Evolutionary conservation across 768 basidiomycete species (phyloP), one percentile per base, ranked within the genome.

Genomic region (Imleria badia): DNA sequence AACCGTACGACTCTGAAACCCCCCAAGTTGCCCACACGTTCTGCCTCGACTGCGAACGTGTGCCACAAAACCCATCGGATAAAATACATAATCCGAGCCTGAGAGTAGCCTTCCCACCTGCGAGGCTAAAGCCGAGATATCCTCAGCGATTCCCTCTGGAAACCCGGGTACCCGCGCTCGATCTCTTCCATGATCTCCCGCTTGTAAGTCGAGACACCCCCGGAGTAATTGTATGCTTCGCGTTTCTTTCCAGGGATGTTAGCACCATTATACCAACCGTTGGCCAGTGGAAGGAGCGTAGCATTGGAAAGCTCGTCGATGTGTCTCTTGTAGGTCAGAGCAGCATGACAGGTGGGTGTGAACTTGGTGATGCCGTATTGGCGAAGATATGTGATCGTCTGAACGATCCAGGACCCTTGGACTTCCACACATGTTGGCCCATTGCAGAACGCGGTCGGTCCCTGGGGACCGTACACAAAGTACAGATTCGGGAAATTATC

Each of bases 401-500:
- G 29, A 12, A 57, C 17, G 10, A 60, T 15, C 62, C 55, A 63
- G 6, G 36, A 11, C 0, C 52, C 45, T 23, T 55, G 49, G 0
- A 62, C 7, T 39, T 65, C 41, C n/a, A 45, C 7, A 36, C 53
- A 59, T 17, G 57, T 52, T 5, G 60, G 55, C 3, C 43, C 60
- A 6, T 53, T 58, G 31, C 48, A 58, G 22, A 48, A 38, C 5
- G 44, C 48, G 1, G 38, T 59, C 4, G 62, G 62, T 22, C 52
- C 58, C 5, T 60, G 62, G 2, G 62, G 54, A 20, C 58, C 58
- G 8, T 64, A 42, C 31, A 50, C 51, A 19, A 60, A 56, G 39
- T 20, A 64, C 1, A 64, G 51, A 40, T 57, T 61, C 23, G 50
- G 59, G 48, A 65, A 54, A 13, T 60, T 60, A 7, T 60, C 52